Conservation (phyloP, 1,139 yeast species). For the Blastobotrys serpentis region DNA sequence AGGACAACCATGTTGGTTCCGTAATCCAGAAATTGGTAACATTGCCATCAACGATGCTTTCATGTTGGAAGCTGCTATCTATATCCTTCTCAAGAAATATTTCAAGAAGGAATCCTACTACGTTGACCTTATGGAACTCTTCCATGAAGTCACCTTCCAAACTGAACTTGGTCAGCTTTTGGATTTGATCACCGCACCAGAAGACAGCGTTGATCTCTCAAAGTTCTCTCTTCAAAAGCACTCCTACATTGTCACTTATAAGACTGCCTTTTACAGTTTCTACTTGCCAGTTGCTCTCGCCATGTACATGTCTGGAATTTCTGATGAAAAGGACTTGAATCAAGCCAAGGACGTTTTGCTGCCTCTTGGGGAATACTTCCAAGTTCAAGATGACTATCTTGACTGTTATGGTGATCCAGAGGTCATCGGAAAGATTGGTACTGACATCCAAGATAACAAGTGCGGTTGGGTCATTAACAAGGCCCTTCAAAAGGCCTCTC, state of each 20-base stretch:
- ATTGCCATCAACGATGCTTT: conserved; percentile 97
- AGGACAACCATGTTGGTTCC: conserved; percentile 99
- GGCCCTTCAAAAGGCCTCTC: conserved; percentile 74
- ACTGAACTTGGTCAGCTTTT: conserved; percentile 96
- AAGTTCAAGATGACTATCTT: conserved; percentile 94
- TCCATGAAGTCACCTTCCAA: conserved; percentile 85
- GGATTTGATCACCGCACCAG: conserved; percentile 96
- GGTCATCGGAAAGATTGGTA: conserved; percentile 97
- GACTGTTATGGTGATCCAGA: conserved; percentile 98
- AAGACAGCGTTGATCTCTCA: conserved; percentile 82
- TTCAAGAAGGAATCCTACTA: conserved; percentile 81
- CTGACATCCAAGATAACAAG: conserved; percentile 97
- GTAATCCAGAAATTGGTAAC: conserved; percentile 68
- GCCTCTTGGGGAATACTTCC: conserved; percentile 98
- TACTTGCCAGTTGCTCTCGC: conserved; percentile 97
- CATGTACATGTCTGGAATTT: conserved; percentile 86
- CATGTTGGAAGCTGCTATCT: conserved; percentile 95
- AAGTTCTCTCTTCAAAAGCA: conserved; percentile 88
- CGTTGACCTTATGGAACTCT: conserved; percentile 85
- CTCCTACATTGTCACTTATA: conserved; percentile 91
- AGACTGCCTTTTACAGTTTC: conserved; percentile 97
- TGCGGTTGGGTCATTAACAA: conserved; percentile 97
- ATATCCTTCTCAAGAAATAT: conserved; percentile 82
- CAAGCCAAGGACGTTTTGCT: conserved; percentile 87
- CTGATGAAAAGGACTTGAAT: conserved; percentile 67